These are phyloP conservation scores for Trypanosoma melophagium DNA, from an alignment of 208 protist species.

Conservation along the genomic window DNA sequence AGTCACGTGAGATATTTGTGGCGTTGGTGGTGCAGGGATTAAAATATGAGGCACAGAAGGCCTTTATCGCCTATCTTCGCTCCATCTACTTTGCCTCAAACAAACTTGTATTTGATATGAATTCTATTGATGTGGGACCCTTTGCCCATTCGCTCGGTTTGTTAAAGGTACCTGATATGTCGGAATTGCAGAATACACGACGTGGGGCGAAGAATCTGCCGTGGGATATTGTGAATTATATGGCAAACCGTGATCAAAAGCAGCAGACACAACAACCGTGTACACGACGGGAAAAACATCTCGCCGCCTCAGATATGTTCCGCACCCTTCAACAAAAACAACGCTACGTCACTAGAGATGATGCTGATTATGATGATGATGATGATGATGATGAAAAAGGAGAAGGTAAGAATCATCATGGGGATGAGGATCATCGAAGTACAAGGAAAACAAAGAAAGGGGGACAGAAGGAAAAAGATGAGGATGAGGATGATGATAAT, in stretches of 20 bases:
- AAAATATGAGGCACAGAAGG: slow-evolving; percentile 98
- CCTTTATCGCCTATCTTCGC: slow-evolving; percentile 97
- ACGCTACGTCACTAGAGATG: slow-evolving; percentile 52
- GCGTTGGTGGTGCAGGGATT: slow-evolving; percentile 93
- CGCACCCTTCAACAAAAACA: slow-evolving; percentile 80
- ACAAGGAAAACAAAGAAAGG: neutral
- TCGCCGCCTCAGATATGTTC: slow-evolving; percentile 86
- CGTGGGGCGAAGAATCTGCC: slow-evolving; percentile 88
- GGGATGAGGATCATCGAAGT: too few relatives aligned
- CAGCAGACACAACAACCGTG: slow-evolving; percentile 13
- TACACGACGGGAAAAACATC: slow-evolving; percentile 82
- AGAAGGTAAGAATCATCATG: neutral
- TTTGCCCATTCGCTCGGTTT: slow-evolving; percentile 95
- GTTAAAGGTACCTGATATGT: slow-evolving; percentile 90
- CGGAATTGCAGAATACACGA: slow-evolving; percentile 78
- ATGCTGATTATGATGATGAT: slow-evolving; percentile 29
- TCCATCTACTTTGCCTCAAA: slow-evolving; percentile 94
- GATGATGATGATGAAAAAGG: neutral
- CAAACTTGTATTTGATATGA: slow-evolving; percentile 96
- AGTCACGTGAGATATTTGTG: slow-evolving; percentile 87
- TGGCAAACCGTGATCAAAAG: slow-evolving; percentile 31
- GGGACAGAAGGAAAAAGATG: slow-evolving; percentile 4
- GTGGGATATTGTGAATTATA: slow-evolving; percentile 89
- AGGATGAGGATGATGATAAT: slow-evolving; percentile 19
- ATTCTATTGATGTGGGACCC: slow-evolving; percentile 82